A percentile compares a stretch with the other conserved stretches of the same genome.
These are phyloP conservation scores for Ustilago shanxiensis DNA, from an alignment of 1,284 basidiomycete genomes.

Conservation along the genomic window DNA sequence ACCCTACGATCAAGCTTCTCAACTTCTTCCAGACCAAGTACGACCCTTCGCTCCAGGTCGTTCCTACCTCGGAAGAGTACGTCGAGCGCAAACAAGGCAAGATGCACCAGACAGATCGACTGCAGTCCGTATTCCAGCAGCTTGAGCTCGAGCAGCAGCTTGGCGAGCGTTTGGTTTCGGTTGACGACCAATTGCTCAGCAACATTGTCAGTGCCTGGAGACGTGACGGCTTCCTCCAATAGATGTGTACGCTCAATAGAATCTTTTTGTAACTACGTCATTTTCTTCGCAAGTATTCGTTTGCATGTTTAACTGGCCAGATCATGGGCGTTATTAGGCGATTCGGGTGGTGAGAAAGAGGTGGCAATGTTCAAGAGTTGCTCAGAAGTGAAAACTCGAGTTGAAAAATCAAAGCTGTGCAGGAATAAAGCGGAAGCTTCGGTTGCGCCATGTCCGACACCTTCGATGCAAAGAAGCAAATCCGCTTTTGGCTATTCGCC, in stretches of 20 bases:
- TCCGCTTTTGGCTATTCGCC: no score
- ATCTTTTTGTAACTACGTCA: no score
- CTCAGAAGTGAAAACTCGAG: no score
- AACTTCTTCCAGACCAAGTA: slow-evolving; percentile 67
- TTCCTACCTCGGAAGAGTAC: not conserved
- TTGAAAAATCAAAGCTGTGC: no score
- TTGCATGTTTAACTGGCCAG: no score
- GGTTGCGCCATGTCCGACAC: no score
- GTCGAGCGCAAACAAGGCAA: not conserved
- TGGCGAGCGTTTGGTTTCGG: slow-evolving; percentile 5
- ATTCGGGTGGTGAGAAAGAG: no score
- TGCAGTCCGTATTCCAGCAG: slow-evolving; percentile 8
- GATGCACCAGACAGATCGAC: not conserved
- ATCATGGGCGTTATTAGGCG: no score
- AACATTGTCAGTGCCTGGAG: slow-evolving; percentile 21
- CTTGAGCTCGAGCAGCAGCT: slow-evolving; percentile 7
- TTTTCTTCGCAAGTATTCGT: no score
- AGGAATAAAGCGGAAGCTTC: no score
- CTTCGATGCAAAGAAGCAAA: no score
- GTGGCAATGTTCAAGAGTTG: no score
- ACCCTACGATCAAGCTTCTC: slow-evolving; percentile 74
- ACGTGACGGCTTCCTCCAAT: slow-evolving; percentile 13
- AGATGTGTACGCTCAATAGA: not conserved
- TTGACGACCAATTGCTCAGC: slow-evolving; percentile 10
- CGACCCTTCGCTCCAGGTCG: not conserved